These are phyloP conservation scores for Sabuloglossum arenarium DNA, from an alignment of 495 filamentous ascomycete genomes.

Conservation along the genomic window DNA sequence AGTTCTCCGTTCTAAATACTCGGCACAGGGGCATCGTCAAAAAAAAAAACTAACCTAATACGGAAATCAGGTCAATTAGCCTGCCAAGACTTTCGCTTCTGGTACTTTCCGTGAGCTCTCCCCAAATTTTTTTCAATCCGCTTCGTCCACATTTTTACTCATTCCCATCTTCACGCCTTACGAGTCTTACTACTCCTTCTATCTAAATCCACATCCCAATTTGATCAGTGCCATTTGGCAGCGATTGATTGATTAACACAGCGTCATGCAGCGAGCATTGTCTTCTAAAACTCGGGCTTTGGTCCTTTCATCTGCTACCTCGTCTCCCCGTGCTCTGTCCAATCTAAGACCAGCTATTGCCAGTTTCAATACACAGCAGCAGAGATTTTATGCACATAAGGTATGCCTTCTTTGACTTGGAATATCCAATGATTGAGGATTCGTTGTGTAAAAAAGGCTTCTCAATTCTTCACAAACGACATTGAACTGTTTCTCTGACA, in stretches of 20 bases:
- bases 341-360: slow-evolving; percentile 16
- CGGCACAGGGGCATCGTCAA: no score
- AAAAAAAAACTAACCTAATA: no score
- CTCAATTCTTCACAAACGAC: slow-evolving; percentile 7
- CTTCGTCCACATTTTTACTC: neutral
- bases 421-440: no score
- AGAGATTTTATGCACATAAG: slow-evolving; percentile 78
- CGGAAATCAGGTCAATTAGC: no score
- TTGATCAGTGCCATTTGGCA: neutral
- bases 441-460: neutral
- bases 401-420: slow-evolving; percentile 24
- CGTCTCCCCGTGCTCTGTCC: slow-evolving; percentile 22
- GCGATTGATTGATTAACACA: neutral
- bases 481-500: slow-evolving; percentile 3
- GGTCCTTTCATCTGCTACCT: slow-evolving; percentile 38
- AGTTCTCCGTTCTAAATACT: no score
- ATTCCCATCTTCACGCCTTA: neutral
- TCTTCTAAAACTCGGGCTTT: slow-evolving; percentile 43
- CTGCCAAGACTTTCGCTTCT: neutral
- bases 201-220: neutral
- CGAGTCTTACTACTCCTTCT: neutral
- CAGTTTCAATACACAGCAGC: slow-evolving; percentile 52
- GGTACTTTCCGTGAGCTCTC: neutral
- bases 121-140: slow-evolving; percentile 1
- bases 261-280: slow-evolving; percentile 52